These are phyloP conservation scores for Huntiella savannae DNA, from an alignment of 2,329 filamentous ascomycete genomes.

Conservation along the genomic window DNA sequence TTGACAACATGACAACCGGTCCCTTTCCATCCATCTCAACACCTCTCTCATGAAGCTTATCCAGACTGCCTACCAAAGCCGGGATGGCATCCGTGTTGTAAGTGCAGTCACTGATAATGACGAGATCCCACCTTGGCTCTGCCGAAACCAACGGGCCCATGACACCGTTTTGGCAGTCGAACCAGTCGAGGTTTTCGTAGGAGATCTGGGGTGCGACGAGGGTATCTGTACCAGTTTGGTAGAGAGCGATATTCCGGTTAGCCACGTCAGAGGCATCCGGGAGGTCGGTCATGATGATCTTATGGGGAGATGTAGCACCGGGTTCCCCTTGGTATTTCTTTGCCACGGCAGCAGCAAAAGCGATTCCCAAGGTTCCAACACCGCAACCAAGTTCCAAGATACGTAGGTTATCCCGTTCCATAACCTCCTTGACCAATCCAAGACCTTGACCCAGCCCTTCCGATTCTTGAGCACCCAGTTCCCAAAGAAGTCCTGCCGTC, in stretches of 20 bases:
- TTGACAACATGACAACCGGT: slow-evolving; percentile 31
- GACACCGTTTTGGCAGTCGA: slow-evolving; percentile 25
- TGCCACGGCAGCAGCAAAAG: slow-evolving; percentile 23
- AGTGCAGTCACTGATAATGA: slow-evolving; percentile 40
- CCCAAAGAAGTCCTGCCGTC: slow-evolving; percentile 20
- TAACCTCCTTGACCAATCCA: background rate
- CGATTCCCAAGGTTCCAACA: slow-evolving; percentile 35
- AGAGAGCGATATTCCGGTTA: slow-evolving; percentile 25
- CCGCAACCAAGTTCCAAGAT: slow-evolving; percentile 38
- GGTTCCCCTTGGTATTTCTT: slow-evolving; percentile 10
- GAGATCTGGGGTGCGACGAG: slow-evolving; percentile 16
- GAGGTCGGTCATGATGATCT: slow-evolving; percentile 36
- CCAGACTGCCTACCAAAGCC: slow-evolving; percentile 33
- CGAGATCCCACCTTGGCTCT: slow-evolving; percentile 27
- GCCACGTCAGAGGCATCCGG: slow-evolving; percentile 32
- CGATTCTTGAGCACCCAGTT: slow-evolving; percentile 1
- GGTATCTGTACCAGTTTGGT: slow-evolving; percentile 9
- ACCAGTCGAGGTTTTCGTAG: slow-evolving; percentile 40
- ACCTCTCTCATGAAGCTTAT: slow-evolving; percentile 24
- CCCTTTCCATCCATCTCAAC: slow-evolving; percentile 12
- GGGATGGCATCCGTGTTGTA: slow-evolving; percentile 39
- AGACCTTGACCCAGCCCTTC: background rate
- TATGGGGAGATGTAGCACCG: slow-evolving; percentile 8
- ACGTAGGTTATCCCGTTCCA: background rate
- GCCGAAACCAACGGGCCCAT: slow-evolving; percentile 25